Conservation (phyloP, 441 rosid species). For the Populus tomentosa region DNA sequence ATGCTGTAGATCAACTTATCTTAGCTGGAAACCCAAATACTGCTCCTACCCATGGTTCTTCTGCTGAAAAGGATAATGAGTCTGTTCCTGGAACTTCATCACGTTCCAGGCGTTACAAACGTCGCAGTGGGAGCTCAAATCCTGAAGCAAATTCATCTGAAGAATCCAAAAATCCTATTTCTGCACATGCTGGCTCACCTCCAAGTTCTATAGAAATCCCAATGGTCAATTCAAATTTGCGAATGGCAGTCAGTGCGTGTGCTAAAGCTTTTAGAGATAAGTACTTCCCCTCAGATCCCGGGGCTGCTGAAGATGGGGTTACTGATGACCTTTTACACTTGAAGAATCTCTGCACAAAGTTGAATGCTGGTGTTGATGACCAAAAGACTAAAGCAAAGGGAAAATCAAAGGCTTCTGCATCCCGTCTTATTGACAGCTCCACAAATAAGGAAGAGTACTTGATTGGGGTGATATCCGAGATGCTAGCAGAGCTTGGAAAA, state of each 20-base stretch:
- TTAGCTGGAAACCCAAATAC: constrained; percentile 53
- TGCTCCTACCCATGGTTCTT: constrained; percentile 42
- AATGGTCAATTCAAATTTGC: constrained; percentile 59
- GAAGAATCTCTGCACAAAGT: constrained; percentile 77
- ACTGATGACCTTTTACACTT: constrained; percentile 91
- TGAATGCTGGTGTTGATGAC: constrained; percentile 79
- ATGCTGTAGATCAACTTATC: too few species aligned
- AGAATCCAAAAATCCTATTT: constrained; percentile 56
- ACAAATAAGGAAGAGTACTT: constrained; percentile 80
- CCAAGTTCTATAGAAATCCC: constrained; percentile 68
- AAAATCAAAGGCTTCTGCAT: constrained; percentile 73
- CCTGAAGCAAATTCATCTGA: constrained; percentile 65
- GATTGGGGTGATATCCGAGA: constrained; percentile 74
- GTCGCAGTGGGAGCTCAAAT: constrained; percentile 63
- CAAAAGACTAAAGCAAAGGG: constrained; percentile 89
- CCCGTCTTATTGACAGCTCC: constrained; percentile 52
- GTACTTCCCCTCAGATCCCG: constrained; percentile 75
- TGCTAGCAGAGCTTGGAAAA: constrained; percentile 82
- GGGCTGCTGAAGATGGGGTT: constrained; percentile 81
- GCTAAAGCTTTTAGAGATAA: constrained; percentile 95
- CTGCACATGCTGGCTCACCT: constrained; percentile 59
- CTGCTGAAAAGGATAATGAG: constrained; percentile 76
- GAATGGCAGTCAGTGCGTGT: constrained; percentile 69
- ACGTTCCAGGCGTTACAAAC: constrained; percentile 90
- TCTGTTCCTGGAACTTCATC: constrained; percentile 60